Evolutionary conservation across 345 rosid species (phyloP).

Genomic region (Arabis hirsuta): DNA sequence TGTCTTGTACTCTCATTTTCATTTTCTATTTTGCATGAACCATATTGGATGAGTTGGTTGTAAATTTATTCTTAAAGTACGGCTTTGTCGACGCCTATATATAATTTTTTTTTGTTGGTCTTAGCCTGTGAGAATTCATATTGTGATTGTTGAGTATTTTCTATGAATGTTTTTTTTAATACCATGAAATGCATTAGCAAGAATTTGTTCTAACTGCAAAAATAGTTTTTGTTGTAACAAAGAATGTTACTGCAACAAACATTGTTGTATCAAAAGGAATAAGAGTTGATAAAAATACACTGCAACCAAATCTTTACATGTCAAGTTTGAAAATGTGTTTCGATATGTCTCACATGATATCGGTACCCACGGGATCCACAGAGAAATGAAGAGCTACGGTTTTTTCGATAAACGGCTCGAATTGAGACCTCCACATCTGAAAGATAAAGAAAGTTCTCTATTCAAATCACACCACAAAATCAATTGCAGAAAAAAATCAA

Average conservation of each 20-base stretch:
- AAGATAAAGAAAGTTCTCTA: constrained; percentile 16
- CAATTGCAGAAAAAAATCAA: neutral
- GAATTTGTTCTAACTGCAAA: too few relatives aligned
- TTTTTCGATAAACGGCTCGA: constrained; percentile 56
- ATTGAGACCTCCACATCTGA: constrained; percentile 77
- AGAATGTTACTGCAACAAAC: constrained; percentile 4
- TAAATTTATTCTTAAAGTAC: neutral
- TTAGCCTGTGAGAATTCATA: too few relatives aligned
- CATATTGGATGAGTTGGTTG: neutral
- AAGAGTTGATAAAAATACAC: constrained; percentile 18
- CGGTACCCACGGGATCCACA: constrained; percentile 82
- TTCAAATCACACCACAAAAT: neutral
- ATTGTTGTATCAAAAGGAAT: neutral
- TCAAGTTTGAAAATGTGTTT: constrained; percentile 2
- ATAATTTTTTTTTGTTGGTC: too few relatives aligned
- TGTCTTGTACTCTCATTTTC: constrained; percentile 20
- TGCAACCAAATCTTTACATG: constrained; percentile 7
- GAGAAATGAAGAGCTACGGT: constrained; percentile 58
- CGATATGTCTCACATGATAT: constrained; percentile 63
- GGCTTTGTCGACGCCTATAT: neutral
- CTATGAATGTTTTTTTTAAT: too few relatives aligned
- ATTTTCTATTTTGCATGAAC: constrained; percentile 7
- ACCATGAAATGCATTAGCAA: too few relatives aligned
- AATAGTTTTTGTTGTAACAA: neutral
- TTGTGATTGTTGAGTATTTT: too few relatives aligned